Conservation (phyloP, 768 basidiomycete species). For the Tricholomella constricta region DNA sequence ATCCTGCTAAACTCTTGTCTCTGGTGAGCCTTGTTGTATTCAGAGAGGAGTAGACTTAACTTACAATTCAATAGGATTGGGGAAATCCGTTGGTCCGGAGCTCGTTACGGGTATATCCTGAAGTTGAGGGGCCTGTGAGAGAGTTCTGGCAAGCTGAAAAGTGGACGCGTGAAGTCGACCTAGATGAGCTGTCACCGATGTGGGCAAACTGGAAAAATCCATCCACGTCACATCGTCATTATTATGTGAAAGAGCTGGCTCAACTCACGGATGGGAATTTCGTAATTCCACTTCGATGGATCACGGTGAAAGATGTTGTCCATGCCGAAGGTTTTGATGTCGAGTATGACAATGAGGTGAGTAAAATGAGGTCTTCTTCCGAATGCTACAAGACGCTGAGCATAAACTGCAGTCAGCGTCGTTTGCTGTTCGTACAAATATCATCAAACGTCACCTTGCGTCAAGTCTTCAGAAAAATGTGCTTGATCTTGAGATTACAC, state of each 20-base stretch:
- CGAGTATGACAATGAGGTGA: background rate
- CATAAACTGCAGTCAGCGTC: too few relatives aligned
- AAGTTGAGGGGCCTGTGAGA: conserved; percentile 16
- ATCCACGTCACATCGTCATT: background rate
- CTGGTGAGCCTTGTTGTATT: background rate
- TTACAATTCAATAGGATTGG: conserved; percentile 32
- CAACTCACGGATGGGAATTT: conserved; percentile 11
- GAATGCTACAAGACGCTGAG: too few relatives aligned
- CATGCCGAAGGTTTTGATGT: conserved; percentile 2
- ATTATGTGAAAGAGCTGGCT: conserved; percentile 26
- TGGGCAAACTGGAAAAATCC: conserved; percentile 20
- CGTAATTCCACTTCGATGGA: conserved; percentile 23
- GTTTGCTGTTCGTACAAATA: background rate
- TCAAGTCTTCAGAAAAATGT: too few relatives aligned
- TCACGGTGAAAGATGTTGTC: conserved; percentile 10
- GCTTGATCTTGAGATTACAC: too few relatives aligned
- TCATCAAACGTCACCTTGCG: too few relatives aligned
- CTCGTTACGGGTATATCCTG: conserved; percentile 27
- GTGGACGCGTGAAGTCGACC: too few relatives aligned
- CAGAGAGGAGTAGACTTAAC: too few relatives aligned
- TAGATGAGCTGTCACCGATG: too few relatives aligned
- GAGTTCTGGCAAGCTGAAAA: conserved; percentile 32
- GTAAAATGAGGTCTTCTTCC: too few relatives aligned
- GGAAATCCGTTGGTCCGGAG: conserved; percentile 26
- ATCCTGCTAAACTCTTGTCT: background rate